Percentiles rank a stretch among this genome's conserved stretches.
Conservation (phyloP, 1,284 basidiomycete species). For the Ustilago trichophora region DNA sequence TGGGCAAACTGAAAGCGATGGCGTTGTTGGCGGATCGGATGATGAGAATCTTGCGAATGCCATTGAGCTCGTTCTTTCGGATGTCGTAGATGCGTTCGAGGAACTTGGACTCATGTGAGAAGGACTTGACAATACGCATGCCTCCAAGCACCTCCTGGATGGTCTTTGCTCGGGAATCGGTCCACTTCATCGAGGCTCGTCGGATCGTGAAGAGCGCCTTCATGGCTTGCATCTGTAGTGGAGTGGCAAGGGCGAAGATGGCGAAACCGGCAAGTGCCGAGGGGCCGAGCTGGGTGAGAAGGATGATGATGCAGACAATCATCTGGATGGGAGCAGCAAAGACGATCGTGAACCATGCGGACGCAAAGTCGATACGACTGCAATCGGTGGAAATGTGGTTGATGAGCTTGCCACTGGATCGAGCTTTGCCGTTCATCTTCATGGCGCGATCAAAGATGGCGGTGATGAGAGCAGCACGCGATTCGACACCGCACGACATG, state of each 20-base stretch:
- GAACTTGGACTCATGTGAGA: constrained; percentile 59
- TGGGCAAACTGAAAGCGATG: constrained; percentile 76
- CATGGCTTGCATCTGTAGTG: constrained; percentile 79
- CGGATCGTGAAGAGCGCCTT: constrained; percentile 78
- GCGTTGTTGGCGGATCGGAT: constrained; percentile 78
- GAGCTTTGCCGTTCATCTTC: constrained; percentile 79
- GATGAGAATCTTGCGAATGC: constrained; percentile 79
- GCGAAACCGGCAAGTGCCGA: constrained; percentile 84
- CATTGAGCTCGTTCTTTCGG: constrained; percentile 79
- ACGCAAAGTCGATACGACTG: constrained; percentile 87
- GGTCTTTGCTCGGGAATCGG: constrained; percentile 72
- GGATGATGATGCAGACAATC: constrained; percentile 70
- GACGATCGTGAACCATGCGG: constrained; percentile 79
- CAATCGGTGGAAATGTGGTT: constrained; percentile 95
- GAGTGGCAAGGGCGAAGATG: constrained; percentile 75
- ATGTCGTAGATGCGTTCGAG: constrained; percentile 76
- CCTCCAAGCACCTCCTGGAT: constrained; percentile 63
- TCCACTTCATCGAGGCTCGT: constrained; percentile 85
- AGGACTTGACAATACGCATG: constrained; percentile 66
- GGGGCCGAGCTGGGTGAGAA: constrained; percentile 80
- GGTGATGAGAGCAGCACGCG: constrained; percentile 86
- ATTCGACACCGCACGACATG: constrained; percentile 72
- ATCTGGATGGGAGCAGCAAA: constrained; percentile 75
- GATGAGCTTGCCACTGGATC: constrained; percentile 84
- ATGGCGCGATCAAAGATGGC: constrained; percentile 85